Base-by-base conservation (phyloP, 192 early-diverging fungal species). In the Mortierella claussenii region DNA sequence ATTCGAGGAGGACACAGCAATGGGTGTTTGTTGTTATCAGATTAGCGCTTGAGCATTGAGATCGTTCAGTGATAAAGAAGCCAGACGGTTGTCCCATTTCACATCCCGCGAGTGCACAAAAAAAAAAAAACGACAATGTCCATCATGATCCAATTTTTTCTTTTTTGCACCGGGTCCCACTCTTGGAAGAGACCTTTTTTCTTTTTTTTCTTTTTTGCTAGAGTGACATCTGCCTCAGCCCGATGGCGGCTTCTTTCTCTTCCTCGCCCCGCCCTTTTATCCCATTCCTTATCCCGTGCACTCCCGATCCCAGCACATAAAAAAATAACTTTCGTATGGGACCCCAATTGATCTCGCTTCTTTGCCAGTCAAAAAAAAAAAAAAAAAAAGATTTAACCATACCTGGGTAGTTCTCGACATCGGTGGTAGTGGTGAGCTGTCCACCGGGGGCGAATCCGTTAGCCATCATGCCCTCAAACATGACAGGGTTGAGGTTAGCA, bases 401-500 rank as follows among this genome's bases (percentile, higher is more conserved):
- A 75, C 71, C 97, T 42, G 96, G 97, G 79, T 94, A 90, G 85
- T 95, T 97, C 81, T 97, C 96, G 27, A 98, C 93, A 50, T 98
- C 96, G 51, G 95, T 98, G 23, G 96, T 98, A 15, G 96, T 97
- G 17, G 96, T 97, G 23, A 98, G 89, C 85, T 86, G 86, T 52
- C 87, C 83, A 63, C 86, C 84, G 21, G 86, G 76, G 36, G 86
- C 84, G 42, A 88, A 83, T 24, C 90, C 96, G 48, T 92, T 96
- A 28, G 97, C 96, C 86, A 98, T 86, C 84, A 96, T 96, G 45
- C 97, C 96, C 80, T 99, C 97, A 70, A 92, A 99, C 83, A 99
- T 85, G 59, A 96, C 87, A 10, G 97, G 97, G 36, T 92, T 74
- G 37, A 99, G 81, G 79, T 97, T 95, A 37, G 97, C 97, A 52